Evolutionary conservation across 2,329 filamentous ascomycete species (phyloP).

Genomic region (Hawksworthiomyces lignivorus): DNA sequence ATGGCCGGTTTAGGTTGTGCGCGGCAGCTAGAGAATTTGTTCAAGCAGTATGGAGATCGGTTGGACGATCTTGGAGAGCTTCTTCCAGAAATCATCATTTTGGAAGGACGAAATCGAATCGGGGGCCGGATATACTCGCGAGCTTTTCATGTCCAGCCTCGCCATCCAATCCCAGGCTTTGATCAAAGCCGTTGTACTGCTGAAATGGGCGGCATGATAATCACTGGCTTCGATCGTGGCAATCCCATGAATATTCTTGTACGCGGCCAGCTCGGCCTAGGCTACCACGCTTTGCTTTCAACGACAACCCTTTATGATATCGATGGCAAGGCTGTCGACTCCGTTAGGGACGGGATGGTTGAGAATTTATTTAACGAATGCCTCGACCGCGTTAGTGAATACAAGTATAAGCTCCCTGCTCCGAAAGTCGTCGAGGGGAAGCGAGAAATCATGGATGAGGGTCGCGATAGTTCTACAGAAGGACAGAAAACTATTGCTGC

Average conservation of each 20-base stretch:
- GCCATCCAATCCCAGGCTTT: not conserved
- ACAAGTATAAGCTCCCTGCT: slow-evolving; percentile 68
- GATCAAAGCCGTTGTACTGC: slow-evolving; percentile 60
- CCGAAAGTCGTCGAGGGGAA: slow-evolving; percentile 74
- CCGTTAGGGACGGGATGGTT: slow-evolving; percentile 69
- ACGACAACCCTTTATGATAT: slow-evolving; percentile 76
- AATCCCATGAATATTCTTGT: slow-evolving; percentile 91
- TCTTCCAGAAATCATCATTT: slow-evolving; percentile 65
- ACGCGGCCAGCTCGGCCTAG: slow-evolving; percentile 78
- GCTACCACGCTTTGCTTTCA: slow-evolving; percentile 73
- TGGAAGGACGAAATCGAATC: slow-evolving; percentile 81
- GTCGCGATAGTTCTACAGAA: slow-evolving; percentile 67
- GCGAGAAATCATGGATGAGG: slow-evolving; percentile 70
- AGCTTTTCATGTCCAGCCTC: slow-evolving; percentile 50
- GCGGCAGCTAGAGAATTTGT: slow-evolving; percentile 80
- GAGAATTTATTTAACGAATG: slow-evolving; percentile 94
- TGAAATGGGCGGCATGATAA: slow-evolving; percentile 97
- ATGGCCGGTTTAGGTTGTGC: slow-evolving; percentile 89
- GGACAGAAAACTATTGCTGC: slow-evolving; percentile 62
- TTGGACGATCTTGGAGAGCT: slow-evolving; percentile 59
- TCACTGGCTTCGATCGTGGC: slow-evolving; percentile 91
- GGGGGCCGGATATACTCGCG: slow-evolving; percentile 92
- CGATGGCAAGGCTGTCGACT: slow-evolving; percentile 69
- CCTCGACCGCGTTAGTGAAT: slow-evolving; percentile 82
- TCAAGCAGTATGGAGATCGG: slow-evolving; percentile 66